Conservation (phyloP, 768 basidiomycete genomes). For the Podaxis sp. region DNA sequence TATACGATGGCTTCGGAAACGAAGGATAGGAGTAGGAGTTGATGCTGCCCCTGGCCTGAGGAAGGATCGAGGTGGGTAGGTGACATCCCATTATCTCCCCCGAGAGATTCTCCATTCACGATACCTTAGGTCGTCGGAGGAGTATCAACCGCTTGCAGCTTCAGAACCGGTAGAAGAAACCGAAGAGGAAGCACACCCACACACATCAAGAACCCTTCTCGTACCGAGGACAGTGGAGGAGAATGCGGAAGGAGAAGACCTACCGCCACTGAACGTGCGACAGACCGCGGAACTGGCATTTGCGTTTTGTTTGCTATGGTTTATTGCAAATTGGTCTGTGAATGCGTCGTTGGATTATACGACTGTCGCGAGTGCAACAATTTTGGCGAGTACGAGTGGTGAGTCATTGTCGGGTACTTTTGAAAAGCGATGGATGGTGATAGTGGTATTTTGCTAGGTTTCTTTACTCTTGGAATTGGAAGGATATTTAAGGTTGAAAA, state of each 20-base stretch:
- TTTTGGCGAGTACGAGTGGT: conserved; percentile 90
- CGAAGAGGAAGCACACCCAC: neutral
- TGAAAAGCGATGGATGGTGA: neutral
- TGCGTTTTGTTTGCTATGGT: conserved; percentile 88
- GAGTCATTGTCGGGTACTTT: conserved; percentile 22
- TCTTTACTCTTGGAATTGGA: conserved; percentile 90
- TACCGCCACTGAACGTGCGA: conserved; percentile 28
- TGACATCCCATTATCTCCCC: neutral
- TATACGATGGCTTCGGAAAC: conserved; percentile 24
- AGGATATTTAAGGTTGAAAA: conserved; percentile 79
- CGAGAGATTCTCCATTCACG: neutral
- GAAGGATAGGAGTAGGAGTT: conserved; percentile 8
- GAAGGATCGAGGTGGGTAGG: conserved; percentile 3
- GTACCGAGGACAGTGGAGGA: neutral
- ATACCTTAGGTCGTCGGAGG: conserved; percentile 17
- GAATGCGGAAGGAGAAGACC: conserved; percentile 11
- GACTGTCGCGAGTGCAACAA: conserved; percentile 91
- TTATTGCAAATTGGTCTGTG: conserved; percentile 89
- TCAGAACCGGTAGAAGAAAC: conserved; percentile 1
- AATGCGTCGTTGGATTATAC: conserved; percentile 86
- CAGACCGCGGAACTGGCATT: conserved; percentile 82
- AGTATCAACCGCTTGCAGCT: conserved; percentile 26
- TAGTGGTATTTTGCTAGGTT: conserved; percentile 50
- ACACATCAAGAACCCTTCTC: neutral
- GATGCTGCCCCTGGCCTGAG: neutral